These are phyloP conservation scores for Hypoxylon sp. DNA, from an alignment of 2,329 filamentous ascomycete genomes.

Conservation along the genomic window DNA sequence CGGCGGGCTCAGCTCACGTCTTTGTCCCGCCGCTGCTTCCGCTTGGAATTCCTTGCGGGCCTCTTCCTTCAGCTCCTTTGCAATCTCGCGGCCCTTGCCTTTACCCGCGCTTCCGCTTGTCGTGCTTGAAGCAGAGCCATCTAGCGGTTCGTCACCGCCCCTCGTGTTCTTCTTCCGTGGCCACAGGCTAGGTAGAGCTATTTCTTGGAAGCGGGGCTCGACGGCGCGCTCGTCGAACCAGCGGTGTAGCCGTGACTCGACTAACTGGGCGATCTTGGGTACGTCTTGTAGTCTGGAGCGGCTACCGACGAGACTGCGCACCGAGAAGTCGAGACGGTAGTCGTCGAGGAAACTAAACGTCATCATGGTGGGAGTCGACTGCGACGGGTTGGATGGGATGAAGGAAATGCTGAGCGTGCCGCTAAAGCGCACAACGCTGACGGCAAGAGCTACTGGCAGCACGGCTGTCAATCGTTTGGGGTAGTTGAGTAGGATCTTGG, in stretches of 20 bases:
- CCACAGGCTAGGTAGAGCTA: slow-evolving; percentile 86
- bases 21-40: slow-evolving; percentile 56
- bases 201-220: slow-evolving; percentile 89
- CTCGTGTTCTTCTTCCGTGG: slow-evolving; percentile 86
- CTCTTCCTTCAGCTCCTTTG: slow-evolving; percentile 67
- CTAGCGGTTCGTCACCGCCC: slow-evolving; percentile 74
- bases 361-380: slow-evolving; percentile 85
- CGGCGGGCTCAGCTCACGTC: slow-evolving; percentile 53
- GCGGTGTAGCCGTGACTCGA: slow-evolving; percentile 83
- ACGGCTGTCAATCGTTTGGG: slow-evolving; percentile 91
- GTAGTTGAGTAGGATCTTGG: slow-evolving; percentile 93
- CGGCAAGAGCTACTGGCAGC: slow-evolving; percentile 89
- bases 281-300: slow-evolving; percentile 87
- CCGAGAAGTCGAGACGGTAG: slow-evolving; percentile 86
- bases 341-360: slow-evolving; percentile 95
- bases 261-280: slow-evolving; percentile 87
- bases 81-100: slow-evolving; percentile 68
- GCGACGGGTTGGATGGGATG: slow-evolving; percentile 79
- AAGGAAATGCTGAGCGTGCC: slow-evolving; percentile 95
- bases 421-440: slow-evolving; percentile 93
- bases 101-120: slow-evolving; percentile 63
- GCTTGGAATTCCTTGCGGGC: slow-evolving; percentile 63
- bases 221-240: slow-evolving; percentile 93
- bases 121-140: slow-evolving; percentile 58
- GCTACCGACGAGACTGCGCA: slow-evolving; percentile 83